A percentile compares a stretch with the other conserved stretches of the same genome.
These are phyloP conservation scores for Cladosporium sp. DNA, from an alignment of 2,329 filamentous ascomycete species.

Conservation along the genomic window DNA sequence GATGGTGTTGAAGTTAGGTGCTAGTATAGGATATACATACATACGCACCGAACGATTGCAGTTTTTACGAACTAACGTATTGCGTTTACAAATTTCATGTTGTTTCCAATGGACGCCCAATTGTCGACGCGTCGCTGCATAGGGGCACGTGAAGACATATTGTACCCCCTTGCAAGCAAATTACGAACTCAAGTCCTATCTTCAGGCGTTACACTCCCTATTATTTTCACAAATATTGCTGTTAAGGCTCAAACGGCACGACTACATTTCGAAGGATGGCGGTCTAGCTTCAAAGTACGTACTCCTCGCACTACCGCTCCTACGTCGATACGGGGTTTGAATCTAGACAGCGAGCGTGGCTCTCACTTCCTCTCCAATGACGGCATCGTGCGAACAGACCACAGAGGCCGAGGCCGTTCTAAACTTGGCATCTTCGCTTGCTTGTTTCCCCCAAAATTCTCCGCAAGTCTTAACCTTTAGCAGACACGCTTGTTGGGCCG, in stretches of 20 bases:
- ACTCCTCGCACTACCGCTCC: too few species aligned
- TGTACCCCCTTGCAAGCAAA: neutral
- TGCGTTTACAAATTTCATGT: neutral
- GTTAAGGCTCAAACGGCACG: neutral
- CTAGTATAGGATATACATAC: slow-evolving; percentile 27
- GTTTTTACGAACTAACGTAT: neutral
- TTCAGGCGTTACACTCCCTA: neutral
- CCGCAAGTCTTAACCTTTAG: slow-evolving; percentile 7
- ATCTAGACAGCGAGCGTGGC: too few species aligned
- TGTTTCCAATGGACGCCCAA: neutral
- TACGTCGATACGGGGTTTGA: too few species aligned
- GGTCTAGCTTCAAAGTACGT: too few species aligned
- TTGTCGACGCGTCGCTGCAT: neutral
- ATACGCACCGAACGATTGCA: neutral
- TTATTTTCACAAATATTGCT: neutral
- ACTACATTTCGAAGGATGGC: neutral
- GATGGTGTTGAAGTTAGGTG: slow-evolving; percentile 56
- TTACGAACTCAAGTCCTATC: too few species aligned
- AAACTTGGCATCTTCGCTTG: neutral
- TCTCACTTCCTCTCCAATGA: neutral
- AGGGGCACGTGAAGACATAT: neutral
- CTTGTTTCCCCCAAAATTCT: neutral
- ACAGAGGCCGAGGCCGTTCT: slow-evolving; percentile 10
- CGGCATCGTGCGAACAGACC: neutral
- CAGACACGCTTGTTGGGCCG: slow-evolving; percentile 11